A percentile compares a stretch with the other conserved stretches of the same genome.
Conservation (phyloP, 2,329 filamentous ascomycete species). For the Boeremia exigua region DNA sequence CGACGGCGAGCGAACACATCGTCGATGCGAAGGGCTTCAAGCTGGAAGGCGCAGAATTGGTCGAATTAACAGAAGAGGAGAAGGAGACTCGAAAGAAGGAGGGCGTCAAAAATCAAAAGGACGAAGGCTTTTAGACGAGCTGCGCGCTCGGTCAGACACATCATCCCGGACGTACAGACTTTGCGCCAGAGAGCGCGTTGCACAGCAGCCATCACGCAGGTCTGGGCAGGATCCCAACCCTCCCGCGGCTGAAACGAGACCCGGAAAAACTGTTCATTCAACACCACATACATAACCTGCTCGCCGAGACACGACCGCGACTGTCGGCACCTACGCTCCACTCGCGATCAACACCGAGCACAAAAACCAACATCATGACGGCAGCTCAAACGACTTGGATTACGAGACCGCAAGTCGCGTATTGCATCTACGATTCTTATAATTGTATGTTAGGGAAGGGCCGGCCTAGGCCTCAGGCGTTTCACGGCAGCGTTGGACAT, state of each 20-base stretch:
- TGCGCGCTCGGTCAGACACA: background rate
- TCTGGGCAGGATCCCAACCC: background rate
- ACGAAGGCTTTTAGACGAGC: slow-evolving; percentile 39
- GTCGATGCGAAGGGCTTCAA: slow-evolving; percentile 45
- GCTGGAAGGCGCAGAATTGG: slow-evolving; percentile 41
- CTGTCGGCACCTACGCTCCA: background rate
- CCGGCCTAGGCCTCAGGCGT: background rate
- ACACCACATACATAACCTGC: background rate
- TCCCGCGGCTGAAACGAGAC: background rate
- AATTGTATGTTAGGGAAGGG: slow-evolving; percentile 1
- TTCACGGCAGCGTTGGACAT: slow-evolving; percentile 1
- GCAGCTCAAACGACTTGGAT: background rate
- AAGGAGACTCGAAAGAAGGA: slow-evolving; percentile 32
- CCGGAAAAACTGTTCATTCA: background rate
- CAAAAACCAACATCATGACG: background rate
- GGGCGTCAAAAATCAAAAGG: slow-evolving; percentile 42
- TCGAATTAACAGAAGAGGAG: slow-evolving; percentile 41
- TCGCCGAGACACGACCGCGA: background rate
- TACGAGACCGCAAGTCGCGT: background rate
- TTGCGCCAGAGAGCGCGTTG: background rate
- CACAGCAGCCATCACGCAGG: background rate
- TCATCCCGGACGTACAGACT: background rate
- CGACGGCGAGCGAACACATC: slow-evolving; percentile 36
- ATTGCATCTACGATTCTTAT: background rate
- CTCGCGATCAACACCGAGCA: background rate